Percentiles rank a stretch among this genome's conserved stretches.
phyloP scores from a whole-genome alignment of 2,329 filamentous ascomycete genomes.

The Zasmidium angulare region DNA sequence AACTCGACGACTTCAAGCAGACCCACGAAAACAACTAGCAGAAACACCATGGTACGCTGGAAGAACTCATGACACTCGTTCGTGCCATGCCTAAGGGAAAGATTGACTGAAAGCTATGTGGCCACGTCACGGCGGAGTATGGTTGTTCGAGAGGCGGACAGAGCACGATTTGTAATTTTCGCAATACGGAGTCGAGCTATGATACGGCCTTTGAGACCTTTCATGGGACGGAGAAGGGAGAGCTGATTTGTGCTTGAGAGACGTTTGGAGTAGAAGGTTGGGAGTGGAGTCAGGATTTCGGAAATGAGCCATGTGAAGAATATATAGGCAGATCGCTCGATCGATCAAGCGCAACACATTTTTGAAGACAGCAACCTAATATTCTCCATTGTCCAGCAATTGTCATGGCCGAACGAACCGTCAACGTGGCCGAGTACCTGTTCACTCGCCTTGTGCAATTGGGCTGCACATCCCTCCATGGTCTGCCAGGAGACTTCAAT shows the following conservation, averaged over 20 bases:
- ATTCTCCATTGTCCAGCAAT: no score
- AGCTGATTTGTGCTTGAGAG: background rate
- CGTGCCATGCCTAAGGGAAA: no score
- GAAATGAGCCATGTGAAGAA: no score
- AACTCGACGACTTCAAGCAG: no score
- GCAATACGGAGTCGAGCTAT: background rate
- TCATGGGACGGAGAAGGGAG: background rate
- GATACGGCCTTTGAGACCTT: background rate
- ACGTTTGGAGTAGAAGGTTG: no score
- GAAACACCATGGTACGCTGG: no score
- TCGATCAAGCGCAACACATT: no score
- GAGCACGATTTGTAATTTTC: background rate
- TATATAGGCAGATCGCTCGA: no score
- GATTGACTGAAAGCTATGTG: no score
- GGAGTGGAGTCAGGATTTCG: background rate
- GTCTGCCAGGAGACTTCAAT: conserved; percentile 53
- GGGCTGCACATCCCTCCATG: conserved; percentile 36
- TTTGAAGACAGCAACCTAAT: no score
- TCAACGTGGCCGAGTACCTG: conserved; percentile 17
- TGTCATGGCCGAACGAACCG: background rate
- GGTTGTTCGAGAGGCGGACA: background rate
- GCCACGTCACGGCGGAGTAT: background rate
- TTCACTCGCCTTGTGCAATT: conserved; percentile 14
- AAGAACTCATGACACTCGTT: no score
- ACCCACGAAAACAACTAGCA: no score